phyloP scores from a whole-genome alignment of 1,284 basidiomycete genomes.

The Ganoderma multipileum region DNA sequence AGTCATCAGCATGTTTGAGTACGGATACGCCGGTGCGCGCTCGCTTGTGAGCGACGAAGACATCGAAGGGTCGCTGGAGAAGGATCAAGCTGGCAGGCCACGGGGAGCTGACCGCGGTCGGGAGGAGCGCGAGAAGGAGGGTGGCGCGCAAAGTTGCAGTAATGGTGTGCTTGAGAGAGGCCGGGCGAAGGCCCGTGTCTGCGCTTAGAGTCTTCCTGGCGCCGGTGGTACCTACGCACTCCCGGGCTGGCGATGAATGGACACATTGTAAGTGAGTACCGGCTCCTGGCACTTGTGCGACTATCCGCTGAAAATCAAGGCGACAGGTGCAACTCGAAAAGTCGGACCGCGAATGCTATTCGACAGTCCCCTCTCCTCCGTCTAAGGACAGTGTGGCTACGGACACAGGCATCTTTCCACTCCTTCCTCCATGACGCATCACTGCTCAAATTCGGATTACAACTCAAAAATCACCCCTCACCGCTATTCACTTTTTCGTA shows the following conservation, averaged over 20 bases:
- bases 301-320: background rate
- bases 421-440: background rate
- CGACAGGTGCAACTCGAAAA: background rate
- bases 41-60: conserved; percentile 33
- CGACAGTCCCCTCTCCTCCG: background rate
- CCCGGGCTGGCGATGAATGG: conserved; percentile 15
- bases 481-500: background rate
- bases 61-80: conserved; percentile 32
- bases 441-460: background rate
- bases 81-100: conserved; percentile 7
- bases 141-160: background rate
- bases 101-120: background rate
- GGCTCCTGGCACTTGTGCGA: background rate
- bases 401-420: conserved; percentile 10
- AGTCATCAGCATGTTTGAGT: conserved; percentile 19
- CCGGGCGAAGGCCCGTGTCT: conserved; percentile 22
- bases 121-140: background rate
- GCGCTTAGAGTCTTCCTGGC: background rate
- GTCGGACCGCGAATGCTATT: background rate
- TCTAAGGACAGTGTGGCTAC: conserved; percentile 19
- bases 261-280: conserved; percentile 12
- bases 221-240: conserved; percentile 1
- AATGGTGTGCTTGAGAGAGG: conserved; percentile 25
- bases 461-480: background rate
- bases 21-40: conserved; percentile 11